Percentiles rank a stretch among this genome's conserved stretches.
Conservation (phyloP, 345 rosid species). For the Firmiana major region DNA sequence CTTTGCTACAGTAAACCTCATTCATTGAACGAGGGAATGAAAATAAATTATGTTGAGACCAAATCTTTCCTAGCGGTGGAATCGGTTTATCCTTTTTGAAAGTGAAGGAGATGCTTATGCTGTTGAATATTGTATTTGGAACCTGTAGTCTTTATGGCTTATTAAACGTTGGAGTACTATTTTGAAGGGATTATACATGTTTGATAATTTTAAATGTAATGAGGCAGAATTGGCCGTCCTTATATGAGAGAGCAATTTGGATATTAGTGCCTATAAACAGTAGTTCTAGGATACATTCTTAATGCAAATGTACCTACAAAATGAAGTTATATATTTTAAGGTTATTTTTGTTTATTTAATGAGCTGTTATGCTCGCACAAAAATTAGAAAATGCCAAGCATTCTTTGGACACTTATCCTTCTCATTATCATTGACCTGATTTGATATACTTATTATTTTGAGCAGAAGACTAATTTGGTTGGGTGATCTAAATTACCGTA, state of each 20-base stretch:
- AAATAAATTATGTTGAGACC: not conserved
- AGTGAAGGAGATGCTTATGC: not conserved
- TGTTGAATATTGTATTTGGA: not conserved
- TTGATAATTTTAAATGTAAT: not conserved
- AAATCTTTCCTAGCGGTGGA: not conserved
- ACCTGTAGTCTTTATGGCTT: not conserved
- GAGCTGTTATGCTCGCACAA: not conserved
- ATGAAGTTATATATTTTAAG: not conserved
- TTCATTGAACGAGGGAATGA: not conserved
- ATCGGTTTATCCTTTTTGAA: not conserved
- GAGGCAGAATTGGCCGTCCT: not conserved
- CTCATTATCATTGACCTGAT: not conserved
- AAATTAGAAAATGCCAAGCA: not conserved
- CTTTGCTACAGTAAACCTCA: not conserved
- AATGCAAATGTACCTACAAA: not conserved
- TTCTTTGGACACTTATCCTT: not conserved
- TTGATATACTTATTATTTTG: not conserved
- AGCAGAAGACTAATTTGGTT: conserved; percentile 87
- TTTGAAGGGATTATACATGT: not conserved
- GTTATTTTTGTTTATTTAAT: not conserved
- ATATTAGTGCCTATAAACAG: not conserved
- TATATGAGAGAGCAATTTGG: not conserved
- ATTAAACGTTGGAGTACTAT: not conserved
- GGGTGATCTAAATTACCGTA: conserved; percentile 90
- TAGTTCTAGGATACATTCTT: not conserved